Evolutionary conservation across 2,329 filamentous ascomycete species (phyloP).

Genomic region (Pleomassaria siparia): DNA sequence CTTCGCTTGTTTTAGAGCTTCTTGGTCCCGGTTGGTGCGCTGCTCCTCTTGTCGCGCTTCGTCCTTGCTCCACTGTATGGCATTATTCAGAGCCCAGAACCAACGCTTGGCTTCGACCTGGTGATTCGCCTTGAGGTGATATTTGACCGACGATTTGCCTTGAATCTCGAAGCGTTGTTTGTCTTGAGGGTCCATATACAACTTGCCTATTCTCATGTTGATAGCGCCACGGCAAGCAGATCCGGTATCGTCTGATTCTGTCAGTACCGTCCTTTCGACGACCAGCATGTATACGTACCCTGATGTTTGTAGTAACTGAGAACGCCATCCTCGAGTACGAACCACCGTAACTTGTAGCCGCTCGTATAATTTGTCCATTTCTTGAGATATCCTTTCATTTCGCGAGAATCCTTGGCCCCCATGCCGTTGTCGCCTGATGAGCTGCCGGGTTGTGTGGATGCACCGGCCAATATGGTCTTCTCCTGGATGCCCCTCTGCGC

Average conservation of each 20-base stretch:
- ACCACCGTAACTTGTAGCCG: slow-evolving; percentile 96
- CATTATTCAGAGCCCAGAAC: slow-evolving; percentile 99
- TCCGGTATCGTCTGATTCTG: slow-evolving; percentile 73
- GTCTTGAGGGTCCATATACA: slow-evolving; percentile 95
- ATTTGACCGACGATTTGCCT: slow-evolving; percentile 97
- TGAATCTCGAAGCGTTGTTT: slow-evolving; percentile 98
- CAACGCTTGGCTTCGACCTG: slow-evolving; percentile 97
- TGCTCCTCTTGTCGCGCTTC: slow-evolving; percentile 89
- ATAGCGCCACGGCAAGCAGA: slow-evolving; percentile 96
- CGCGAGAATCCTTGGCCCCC: slow-evolving; percentile 81
- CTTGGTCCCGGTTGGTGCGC: slow-evolving; percentile 71
- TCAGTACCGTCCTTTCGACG: slow-evolving; percentile 11
- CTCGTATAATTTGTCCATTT: slow-evolving; percentile 99
- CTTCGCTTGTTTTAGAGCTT: slow-evolving; percentile 74
- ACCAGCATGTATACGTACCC: slow-evolving; percentile 41
- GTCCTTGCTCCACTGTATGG: slow-evolving; percentile 97
- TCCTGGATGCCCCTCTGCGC: slow-evolving; percentile 96
- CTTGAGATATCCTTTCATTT: slow-evolving; percentile 98
- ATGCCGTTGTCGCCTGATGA: slow-evolving; percentile 60
- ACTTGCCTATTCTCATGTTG: slow-evolving; percentile 94
- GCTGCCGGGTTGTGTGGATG: slow-evolving; percentile 56
- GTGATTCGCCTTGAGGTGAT: slow-evolving; percentile 96
- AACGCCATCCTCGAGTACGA: slow-evolving; percentile 95
- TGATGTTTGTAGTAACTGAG: slow-evolving; percentile 99
- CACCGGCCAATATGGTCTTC: slow-evolving; percentile 88